These are phyloP conservation scores for Malassezia psittaci DNA, from an alignment of 1,284 basidiomycete species.

Conservation along the genomic window DNA sequence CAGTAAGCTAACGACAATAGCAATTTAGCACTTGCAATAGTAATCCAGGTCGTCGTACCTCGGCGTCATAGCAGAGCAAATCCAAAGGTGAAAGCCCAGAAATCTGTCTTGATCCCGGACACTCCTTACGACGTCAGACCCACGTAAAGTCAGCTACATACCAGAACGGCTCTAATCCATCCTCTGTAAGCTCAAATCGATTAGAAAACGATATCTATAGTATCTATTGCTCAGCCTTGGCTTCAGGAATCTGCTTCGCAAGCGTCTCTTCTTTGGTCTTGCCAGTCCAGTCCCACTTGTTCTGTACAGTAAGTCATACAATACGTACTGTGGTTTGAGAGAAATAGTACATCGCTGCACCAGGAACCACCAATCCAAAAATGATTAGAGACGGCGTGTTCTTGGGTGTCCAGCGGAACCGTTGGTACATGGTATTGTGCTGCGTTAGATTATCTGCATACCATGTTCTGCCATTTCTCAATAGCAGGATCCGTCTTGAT, in stretches of 20 bases:
- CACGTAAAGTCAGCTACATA: no score
- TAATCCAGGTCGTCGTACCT: no score
- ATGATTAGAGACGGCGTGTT: constrained; percentile 25
- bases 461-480: constrained; percentile 42
- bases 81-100: no score
- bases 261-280: constrained; percentile 31
- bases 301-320: constrained; percentile 15
- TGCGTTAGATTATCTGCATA: constrained; percentile 13
- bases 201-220: no score
- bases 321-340: constrained; percentile 31
- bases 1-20: no score
- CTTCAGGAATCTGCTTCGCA: constrained; percentile 4
- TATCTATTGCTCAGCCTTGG: constrained; percentile 4
- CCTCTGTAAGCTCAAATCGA: no score
- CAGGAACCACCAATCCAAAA: constrained; percentile 31
- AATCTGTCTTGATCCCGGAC: no score
- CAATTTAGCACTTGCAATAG: no score
- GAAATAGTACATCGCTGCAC: constrained; percentile 25
- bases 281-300: constrained; percentile 33
- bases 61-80: no score
- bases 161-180: no score
- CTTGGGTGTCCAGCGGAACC: constrained; percentile 33
- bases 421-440: constrained; percentile 44
- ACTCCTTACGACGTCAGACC: no score
- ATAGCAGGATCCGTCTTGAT: constrained; percentile 41